Evolutionary conservation across 345 rosid species (phyloP), one percentile per base, ranked within the genome.

Genomic region (Ceriops tagal): DNA sequence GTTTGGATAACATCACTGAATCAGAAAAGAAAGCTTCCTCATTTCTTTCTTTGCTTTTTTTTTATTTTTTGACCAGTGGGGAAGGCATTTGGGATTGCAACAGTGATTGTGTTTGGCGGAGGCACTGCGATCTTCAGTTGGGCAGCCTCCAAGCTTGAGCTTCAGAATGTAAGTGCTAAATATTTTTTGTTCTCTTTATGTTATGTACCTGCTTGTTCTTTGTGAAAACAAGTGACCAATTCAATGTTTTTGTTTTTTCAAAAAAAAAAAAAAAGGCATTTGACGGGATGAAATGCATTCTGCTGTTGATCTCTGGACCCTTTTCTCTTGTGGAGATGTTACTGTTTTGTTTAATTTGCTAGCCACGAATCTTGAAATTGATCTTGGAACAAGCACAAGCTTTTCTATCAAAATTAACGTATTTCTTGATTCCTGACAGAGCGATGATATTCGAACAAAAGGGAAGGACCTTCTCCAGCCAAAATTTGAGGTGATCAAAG

Each of bases 61-160:
- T 66, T 11, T 69, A n/a, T 35, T 27, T 60, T 28, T 60, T 51
- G 35, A 62, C 53, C 71, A 93, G 98, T 89, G 75, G 95, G 96
- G 61, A 89, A 84, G 79, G 98, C 97, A 58, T 93, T 91, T 82
- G 85, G 83, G 55, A 85, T 79, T 24, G 96, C 96, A 18, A 93
- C 95, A 53, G 79, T 72, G 15, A 22, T 88, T 70, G 83, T 93
- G 64, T 93, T 91, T 76, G 97, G 97, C 58, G 92, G 92, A 32
- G 86, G 88, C 16, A 75, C 89, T 46, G 49, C 86, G 75, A 70
- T 77, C 22, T 84, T 91, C 74, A 84, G 87, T 68, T 71, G 82
- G 31, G 86, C 87, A 51, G 85, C 76, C 59, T 88, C 96, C 51
- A 91, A 82, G 78, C 83, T 93, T 26, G 83, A 88, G 71, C 52